Base-by-base conservation (phyloP, 192 early-diverging fungal genomes). In the Pilobolus umbonatus region DNA sequence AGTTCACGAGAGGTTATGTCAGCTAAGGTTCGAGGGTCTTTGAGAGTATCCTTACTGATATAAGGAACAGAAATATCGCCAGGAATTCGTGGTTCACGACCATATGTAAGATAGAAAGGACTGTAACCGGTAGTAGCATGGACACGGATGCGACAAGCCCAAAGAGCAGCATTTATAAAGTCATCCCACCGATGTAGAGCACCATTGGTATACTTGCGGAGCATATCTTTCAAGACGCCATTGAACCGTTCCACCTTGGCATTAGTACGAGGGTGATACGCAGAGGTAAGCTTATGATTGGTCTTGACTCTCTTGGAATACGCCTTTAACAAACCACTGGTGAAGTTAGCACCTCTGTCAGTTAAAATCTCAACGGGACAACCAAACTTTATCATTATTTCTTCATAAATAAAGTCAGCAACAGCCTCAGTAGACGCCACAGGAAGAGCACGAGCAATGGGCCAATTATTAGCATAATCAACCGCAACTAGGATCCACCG, bases 391-490 rank as follows among this genome's bases (percentile, higher is more conserved):
- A 60, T 50, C 4, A 64, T 42, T 2, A 71, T 34, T 48, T 71
- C 56, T 38, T 65, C 55, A 35, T 66, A 62, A 1, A 66, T 46
- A 26, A 72, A 72, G 0, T 44, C 46, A 0, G 55, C 69, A 38
- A 55, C 34, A 5, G 55, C 38, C n/a, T 50, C 51, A 1, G 39
- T 61, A 17, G 59, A 57, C 0, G 61, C 57, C 0, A 48, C 57
- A 21, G 40, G 52, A 2, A 72, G 22, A 26, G 64, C 64, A 0
- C 54, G 40, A 7, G 64, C 60, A 42, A 66, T 42, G 0, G 60
- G 63, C 64, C 69, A 71, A 34, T 62, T 62, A 11, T 57, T 72
- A 0, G 55, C 32, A 51, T 66, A 67, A n/a, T 72, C 70, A 12
- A 62, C 61, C 29, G 57, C 70, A 1, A 60, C 31, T 0, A 72